Base-by-base conservation (phyloP, 257 asterid genomes). In the Solanum rostratum region DNA sequence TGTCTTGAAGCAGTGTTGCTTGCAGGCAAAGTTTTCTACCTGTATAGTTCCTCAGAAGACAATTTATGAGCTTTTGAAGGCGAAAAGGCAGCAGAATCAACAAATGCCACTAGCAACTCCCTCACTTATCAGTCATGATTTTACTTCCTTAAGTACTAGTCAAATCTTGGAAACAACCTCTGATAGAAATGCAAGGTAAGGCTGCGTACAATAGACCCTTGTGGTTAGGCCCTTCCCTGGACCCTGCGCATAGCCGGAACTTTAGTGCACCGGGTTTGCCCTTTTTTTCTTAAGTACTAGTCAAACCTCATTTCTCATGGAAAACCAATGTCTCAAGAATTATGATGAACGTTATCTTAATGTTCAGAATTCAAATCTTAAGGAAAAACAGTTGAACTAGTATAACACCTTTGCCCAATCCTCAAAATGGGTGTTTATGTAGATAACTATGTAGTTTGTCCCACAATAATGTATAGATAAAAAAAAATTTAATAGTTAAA, bases 1-100 rank as follows among this genome's bases (percentile, higher is more conserved):
- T 89, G 88, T 0, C 98, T 97, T 1, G 93, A 92, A 37, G 91
- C 93, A 2, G 76, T 89, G 24, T 60, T 90, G 30, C 52, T 66
- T n/a, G 90, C 84, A 0, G 92, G 91, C 20, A 85, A 86, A 83
- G 91, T 90, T 22, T 90, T 90, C 68, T 88, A 84, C 65, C 69
- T 15, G 27, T 62, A 15, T 89, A 6, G 84, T 89, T 18, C 93
- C 88, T 30, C 33, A 69, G n/a, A 84, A 71, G 60, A 88, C 92
- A 0, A 79, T 87, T 9, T 84, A 85, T 74, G 39, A 83, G 3
- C 74, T 90, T 83, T 76, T 89, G 69, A 86, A 90, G 85, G 74
- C 49, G 37, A 81, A 60, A 50, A 85, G 27, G 14, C 80, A 55
- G 76, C 33, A 59, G 12, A 49, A 41, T 54, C 71, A 45, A 63